These are phyloP conservation scores for Parachaetomium inaequale DNA, from an alignment of 495 filamentous ascomycete genomes.

Conservation along the genomic window DNA sequence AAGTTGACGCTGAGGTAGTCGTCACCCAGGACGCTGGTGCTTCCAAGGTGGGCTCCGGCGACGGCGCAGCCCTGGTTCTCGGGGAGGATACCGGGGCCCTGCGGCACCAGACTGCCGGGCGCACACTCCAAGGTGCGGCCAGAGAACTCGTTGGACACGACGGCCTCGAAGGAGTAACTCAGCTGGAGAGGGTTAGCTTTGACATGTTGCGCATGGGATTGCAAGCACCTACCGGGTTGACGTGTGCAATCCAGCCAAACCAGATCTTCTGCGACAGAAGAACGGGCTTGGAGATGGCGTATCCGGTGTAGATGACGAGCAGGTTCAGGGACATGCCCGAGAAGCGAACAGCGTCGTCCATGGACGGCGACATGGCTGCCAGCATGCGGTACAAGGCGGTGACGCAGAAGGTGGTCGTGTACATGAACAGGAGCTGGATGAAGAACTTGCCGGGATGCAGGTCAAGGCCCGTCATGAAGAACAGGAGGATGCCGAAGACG, in stretches of 20 bases:
- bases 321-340: constrained; percentile 62
- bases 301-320: constrained; percentile 74
- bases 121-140: constrained; percentile 49
- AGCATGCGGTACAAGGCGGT: constrained; percentile 70
- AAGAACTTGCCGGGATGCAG: constrained; percentile 78
- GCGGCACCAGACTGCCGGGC: constrained; percentile 52
- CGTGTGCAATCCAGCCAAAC: constrained; percentile 71
- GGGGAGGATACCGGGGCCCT: constrained; percentile 49
- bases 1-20: constrained; percentile 58
- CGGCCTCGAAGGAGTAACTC: constrained; percentile 66
- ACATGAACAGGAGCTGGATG: constrained; percentile 61
- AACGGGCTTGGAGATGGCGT: constrained; percentile 62
- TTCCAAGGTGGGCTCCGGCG: constrained; percentile 53
- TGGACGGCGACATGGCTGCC: constrained; percentile 58
- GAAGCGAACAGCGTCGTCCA: constrained; percentile 56
- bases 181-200: not conserved
- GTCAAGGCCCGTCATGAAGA: constrained; percentile 69
- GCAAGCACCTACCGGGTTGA: constrained; percentile 58
- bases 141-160: constrained; percentile 68
- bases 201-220: not conserved
- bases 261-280: constrained; percentile 60
- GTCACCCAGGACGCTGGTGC: constrained; percentile 52
- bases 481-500: constrained; percentile 72
- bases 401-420: constrained; percentile 57
- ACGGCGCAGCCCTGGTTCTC: constrained; percentile 58